phyloP scores from a whole-genome alignment of 495 filamentous ascomycete genomes.

The Venustampulla echinocandica region DNA sequence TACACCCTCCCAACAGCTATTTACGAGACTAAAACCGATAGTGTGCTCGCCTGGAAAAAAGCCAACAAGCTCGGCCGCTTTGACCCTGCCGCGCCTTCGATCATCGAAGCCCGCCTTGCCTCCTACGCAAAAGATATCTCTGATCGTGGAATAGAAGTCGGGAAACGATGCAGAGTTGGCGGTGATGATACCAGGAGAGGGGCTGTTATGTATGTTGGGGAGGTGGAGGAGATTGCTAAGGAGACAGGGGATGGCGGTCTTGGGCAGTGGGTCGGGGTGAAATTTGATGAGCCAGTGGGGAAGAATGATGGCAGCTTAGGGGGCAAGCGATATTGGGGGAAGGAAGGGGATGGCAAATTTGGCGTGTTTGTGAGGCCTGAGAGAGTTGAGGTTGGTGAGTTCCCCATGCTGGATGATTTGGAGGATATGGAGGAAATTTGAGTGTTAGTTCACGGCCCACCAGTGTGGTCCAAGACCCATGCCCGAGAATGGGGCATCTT shows the following conservation, averaged over 20 bases:
- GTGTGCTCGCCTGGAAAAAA: conserved; percentile 90
- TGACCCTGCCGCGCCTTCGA: conserved; percentile 69
- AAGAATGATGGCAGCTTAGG: conserved; percentile 83
- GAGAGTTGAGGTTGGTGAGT: conserved; percentile 83
- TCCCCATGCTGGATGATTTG: conserved; percentile 59
- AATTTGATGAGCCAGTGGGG: conserved; percentile 77
- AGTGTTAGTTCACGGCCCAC: no score
- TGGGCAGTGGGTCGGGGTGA: conserved; percentile 78
- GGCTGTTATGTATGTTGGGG: conserved; percentile 73
- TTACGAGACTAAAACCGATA: conserved; percentile 76
- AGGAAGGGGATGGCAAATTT: conserved; percentile 51
- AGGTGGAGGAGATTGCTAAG: conserved; percentile 67
- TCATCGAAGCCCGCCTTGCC: conserved; percentile 59
- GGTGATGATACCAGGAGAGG: conserved; percentile 66
- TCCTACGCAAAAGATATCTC: conserved; percentile 57
- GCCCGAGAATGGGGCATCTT: no score
- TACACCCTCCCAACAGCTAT: conserved; percentile 72
- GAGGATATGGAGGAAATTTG: conserved; percentile 87
- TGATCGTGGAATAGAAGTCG: conserved; percentile 54
- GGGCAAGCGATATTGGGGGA: conserved; percentile 70
- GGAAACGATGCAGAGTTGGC: conserved; percentile 56
- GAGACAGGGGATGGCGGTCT: conserved; percentile 29
- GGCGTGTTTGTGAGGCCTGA: conserved; percentile 88
- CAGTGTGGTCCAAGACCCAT: no score
- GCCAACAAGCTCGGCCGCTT: conserved; percentile 87